Evolutionary conservation across 257 asterid genomes (phyloP).

Genomic region (Nicotiana benthamiana): DNA sequence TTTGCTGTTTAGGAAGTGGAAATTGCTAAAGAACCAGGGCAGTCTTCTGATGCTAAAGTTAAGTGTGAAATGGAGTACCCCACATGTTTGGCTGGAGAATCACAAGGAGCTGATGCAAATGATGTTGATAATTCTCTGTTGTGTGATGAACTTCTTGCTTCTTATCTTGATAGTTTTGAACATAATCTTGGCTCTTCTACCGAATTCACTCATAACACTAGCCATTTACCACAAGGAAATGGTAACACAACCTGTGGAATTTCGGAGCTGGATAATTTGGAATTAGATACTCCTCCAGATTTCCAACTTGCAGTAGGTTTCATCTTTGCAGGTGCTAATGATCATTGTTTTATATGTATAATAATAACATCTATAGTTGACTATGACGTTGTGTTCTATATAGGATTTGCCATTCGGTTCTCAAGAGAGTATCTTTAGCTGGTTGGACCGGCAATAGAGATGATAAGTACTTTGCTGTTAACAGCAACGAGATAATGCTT

Average conservation of each 20-base stretch:
- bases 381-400: conserved; percentile 2
- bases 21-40: conserved; percentile 19
- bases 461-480: background rate
- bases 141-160: conserved; percentile 35
- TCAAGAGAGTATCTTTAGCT: conserved; percentile 52
- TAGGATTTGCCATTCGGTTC: conserved; percentile 58
- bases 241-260: conserved; percentile 26
- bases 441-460: conserved; percentile 31
- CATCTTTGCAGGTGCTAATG: background rate
- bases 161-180: conserved; percentile 16
- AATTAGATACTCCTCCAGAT: conserved; percentile 62
- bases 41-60: conserved; percentile 24
- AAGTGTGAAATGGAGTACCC: conserved; percentile 28
- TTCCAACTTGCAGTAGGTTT: conserved; percentile 39
- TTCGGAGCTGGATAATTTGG: conserved; percentile 52
- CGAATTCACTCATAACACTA: conserved; percentile 15
- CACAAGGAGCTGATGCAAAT: conserved; percentile 25
- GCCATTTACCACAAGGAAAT: conserved; percentile 17
- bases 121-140: conserved; percentile 19
- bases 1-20: conserved; percentile 33
- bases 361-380: background rate
- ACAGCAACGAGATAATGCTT: background rate
- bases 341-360: background rate
- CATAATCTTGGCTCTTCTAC: conserved; percentile 16
- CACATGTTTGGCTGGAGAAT: conserved; percentile 30